Conservation (phyloP, 2,329 filamentous ascomycete species). For the Sphaerulina populicola region DNA sequence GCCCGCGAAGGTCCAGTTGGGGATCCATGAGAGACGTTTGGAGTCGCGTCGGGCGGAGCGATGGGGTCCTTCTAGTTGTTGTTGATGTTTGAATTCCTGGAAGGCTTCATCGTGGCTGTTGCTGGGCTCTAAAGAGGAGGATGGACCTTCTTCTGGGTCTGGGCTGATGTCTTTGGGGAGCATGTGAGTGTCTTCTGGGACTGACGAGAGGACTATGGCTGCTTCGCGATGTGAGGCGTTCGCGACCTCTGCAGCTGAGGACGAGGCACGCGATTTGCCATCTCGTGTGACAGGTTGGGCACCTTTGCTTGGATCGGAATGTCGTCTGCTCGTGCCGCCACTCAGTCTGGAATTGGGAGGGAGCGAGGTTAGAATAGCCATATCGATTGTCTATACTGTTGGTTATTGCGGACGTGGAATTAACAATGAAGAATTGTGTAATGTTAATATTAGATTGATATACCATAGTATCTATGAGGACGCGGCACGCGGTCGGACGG, state of each 20-base stretch:
- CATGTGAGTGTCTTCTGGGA: constrained; percentile 1
- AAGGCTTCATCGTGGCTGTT: not conserved
- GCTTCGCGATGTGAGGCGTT: constrained; percentile 3
- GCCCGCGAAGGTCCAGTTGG: constrained; percentile 9
- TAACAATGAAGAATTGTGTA: not conserved
- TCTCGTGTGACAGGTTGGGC: not conserved
- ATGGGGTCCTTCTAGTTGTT: not conserved
- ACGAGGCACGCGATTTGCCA: not conserved
- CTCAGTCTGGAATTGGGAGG: not conserved
- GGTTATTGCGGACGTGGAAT: not conserved
- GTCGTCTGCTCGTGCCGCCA: not conserved
- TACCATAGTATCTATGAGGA: constrained; percentile 4
- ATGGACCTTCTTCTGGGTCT: not conserved
- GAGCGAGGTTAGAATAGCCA: constrained; percentile 1
- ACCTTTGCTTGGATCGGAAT: constrained; percentile 1
- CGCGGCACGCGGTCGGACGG: not conserved
- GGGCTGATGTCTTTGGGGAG: constrained; percentile 1
- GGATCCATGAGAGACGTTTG: constrained; percentile 12
- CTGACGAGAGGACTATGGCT: constrained; percentile 1
- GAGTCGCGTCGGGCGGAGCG: not conserved
- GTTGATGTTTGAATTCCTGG: not conserved
- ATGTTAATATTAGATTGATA: not conserved
- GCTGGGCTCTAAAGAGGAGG: not conserved
- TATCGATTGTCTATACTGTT: not conserved
- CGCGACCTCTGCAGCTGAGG: not conserved